Base-by-base conservation (phyloP, 2,329 filamentous ascomycete genomes). In the Botryotinia globosa region DNA sequence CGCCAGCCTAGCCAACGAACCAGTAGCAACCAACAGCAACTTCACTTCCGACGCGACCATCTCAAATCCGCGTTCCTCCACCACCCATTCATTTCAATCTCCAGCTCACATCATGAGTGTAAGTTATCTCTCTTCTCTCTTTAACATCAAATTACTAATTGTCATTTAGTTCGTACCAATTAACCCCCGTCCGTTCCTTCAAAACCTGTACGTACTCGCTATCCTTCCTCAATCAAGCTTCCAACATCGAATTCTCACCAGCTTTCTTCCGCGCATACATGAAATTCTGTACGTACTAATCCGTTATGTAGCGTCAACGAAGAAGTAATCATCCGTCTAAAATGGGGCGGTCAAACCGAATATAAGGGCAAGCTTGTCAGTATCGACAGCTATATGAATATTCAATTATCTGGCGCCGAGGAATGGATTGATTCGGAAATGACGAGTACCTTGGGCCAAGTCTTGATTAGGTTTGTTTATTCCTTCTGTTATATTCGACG, bases 321-420 rank as follows among this genome's bases (percentile, higher is more conserved):
- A 83, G 89, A 95, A 80, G 91, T 99, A 80, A 87, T 94, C 76
- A 92, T 99, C 76, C 93, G 94, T 79, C 88, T 99, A 76, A 99
- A 99, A 88, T 99, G 96, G 96, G 94, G 94, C 79, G 70, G 70
- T 61, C 91, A 98, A 83, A 96, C 94, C 74, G 96, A 99, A 83
- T 99, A 99, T 88, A 97, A 95, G 83, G 96, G 96, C 82, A 89
- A 89, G 77, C 89, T 99, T 75, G 92, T 97, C 81, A 95, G 92
- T 79, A 93, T 97, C 81, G 96, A 99, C 85, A 94, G 92, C 81
- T 99, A 99, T 86, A 98, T 99, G 95, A 99, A 99, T 85, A 90
- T 99, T 76, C 94, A 98, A 85, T 88, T 99, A 76, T 90, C 91
- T 77, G 91, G 92, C 79, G 94, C 95, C 69, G 93, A 97, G 84